These are phyloP conservation scores for Fremontodendron californicum DNA, from an alignment of 345 rosid species.

Conservation along the genomic window DNA sequence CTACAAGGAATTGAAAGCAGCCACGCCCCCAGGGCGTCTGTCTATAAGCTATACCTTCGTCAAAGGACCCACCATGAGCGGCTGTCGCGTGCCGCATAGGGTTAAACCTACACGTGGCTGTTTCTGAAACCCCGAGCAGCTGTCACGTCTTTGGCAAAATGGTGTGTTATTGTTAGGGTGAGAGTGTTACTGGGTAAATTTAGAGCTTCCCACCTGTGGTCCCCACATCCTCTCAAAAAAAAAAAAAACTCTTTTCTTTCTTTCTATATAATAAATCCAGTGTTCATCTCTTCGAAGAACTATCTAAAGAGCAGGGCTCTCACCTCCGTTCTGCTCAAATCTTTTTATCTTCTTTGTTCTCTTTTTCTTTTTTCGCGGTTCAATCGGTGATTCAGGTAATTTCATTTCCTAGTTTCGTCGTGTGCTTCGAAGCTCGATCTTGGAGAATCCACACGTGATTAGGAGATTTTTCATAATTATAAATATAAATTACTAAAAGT, in stretches of 20 bases:
- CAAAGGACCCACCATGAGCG: constrained; percentile 48
- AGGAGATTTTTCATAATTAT: background rate
- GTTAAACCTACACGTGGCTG: constrained; percentile 37
- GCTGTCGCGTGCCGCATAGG: constrained; percentile 59
- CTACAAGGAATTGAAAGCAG: background rate
- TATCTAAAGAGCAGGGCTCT: background rate
- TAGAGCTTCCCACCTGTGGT: background rate
- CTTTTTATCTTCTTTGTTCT: background rate
- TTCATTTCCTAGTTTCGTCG: background rate
- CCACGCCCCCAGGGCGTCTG: background rate
- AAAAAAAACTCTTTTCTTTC: background rate
- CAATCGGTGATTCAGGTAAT: background rate
- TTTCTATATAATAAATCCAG: constrained; percentile 24
- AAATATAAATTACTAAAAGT: background rate
- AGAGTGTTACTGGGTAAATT: background rate
- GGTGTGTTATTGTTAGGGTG: no score
- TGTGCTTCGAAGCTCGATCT: constrained; percentile 28
- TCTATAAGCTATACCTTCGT: no score
- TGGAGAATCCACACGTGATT: constrained; percentile 22
- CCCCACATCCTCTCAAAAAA: constrained; percentile 13
- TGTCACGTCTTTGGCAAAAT: constrained; percentile 16
- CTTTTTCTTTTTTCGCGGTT: background rate
- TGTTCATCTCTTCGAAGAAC: background rate
- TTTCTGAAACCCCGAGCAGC: constrained; percentile 17
- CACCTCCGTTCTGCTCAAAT: constrained; percentile 1